Base-by-base conservation (phyloP, 2,329 filamentous ascomycete genomes). In the Cordyceps cicadae region DNA sequence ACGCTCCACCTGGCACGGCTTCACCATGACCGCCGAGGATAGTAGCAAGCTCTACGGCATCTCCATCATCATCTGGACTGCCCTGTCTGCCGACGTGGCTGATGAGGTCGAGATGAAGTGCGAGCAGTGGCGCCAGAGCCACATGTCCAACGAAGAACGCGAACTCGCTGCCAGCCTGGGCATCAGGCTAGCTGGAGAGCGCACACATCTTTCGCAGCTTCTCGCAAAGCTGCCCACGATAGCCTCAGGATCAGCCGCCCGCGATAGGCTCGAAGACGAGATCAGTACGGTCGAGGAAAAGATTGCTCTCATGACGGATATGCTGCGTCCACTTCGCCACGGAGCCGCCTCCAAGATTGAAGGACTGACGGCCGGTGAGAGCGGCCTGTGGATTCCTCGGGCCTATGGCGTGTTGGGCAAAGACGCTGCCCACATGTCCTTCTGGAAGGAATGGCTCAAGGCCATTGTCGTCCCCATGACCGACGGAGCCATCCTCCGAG, bases 381-480 rank as follows among this genome's bases (percentile, higher is more conserved):
- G 91, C 58, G 94, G 93, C 2, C 86, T 97, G 63, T 99, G 94
- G 94, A 92, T 91, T 55, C 94, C 94, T 19, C 84, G 94, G 65
- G 92, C 93, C 1, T 99, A 96, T 70, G 94, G 94, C 62, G 87
- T 99, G 63, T 80, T 99, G 64, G 94, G 94, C 39, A 84, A 90
- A 64, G 94, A 99, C 71, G 81, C 81, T 14, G 87, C 86, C 63
- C 83, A 95, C 75, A 92, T 92, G 65, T 85, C 86, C 37, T 97
- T 99, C 75, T 99, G 93, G 92, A 97, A 97, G 74, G 94, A 99
- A 72, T 99, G 94, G 94, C 82, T 99, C 53, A 88, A 91, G 73
- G 92, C 93, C 7, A 83, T 97, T 11, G 80, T 94, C n/a, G 90
- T 96, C 24, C 94, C 94, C 32, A 99, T 97, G 94, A 92, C 87